Percentiles rank a stretch among this genome's conserved stretches.
Evolutionary conservation across 176 grass and related monocot species (phyloP).

Genomic region (Chloris gayana): DNA sequence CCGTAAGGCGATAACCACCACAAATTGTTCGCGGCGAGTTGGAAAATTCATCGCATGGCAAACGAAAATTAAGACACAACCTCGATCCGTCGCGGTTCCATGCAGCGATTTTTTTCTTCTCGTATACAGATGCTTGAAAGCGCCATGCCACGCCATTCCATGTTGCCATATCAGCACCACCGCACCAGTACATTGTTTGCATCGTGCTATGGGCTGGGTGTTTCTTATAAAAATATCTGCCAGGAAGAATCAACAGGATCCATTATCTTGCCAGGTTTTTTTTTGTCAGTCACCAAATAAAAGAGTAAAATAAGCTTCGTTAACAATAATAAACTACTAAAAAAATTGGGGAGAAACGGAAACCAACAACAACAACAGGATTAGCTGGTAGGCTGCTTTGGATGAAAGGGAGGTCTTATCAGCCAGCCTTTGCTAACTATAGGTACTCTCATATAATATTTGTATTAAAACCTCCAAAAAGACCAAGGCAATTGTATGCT

Average conservation of each 20-base stretch:
- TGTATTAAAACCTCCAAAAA: background rate
- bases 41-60: no score
- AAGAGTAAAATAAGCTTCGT: background rate
- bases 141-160: no score
- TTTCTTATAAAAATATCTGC: background rate
- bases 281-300: background rate
- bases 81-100: no score
- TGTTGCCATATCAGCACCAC: no score
- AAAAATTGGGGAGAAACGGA: background rate
- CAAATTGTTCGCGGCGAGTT: background rate
- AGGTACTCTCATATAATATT: background rate
- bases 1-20: background rate
- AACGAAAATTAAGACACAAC: no score
- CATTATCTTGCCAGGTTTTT: background rate
- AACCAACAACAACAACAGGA: background rate
- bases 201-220: no score
- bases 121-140: no score
- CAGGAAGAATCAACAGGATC: background rate
- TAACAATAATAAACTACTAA: background rate
- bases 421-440: slow-evolving; percentile 10
- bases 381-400: slow-evolving; percentile 30
- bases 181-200: no score
- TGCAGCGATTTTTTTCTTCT: no score
- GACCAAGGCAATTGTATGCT: slow-evolving; percentile 33
- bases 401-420: slow-evolving; percentile 42